Conservation (phyloP, 2,329 filamentous ascomycete species). For the Penicillium aurantiogriseum region DNA sequence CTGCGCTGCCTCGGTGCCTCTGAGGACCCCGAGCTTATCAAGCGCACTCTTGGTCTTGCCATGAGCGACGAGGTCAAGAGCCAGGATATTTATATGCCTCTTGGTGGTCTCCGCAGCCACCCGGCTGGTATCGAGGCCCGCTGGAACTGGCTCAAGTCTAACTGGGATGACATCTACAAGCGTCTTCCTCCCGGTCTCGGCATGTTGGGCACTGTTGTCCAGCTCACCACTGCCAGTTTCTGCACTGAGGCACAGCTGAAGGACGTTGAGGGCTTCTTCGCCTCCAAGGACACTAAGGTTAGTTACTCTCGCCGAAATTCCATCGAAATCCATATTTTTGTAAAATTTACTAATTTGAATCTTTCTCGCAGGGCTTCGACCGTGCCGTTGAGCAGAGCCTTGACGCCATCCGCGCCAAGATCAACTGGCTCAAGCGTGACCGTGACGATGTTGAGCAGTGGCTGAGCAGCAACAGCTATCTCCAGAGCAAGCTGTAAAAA, state of each 20-base stretch:
- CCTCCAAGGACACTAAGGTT: conserved; percentile 73
- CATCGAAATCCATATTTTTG: background rate
- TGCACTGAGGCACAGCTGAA: conserved; percentile 72
- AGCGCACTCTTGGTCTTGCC: conserved; percentile 73
- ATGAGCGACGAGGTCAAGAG: conserved; percentile 82
- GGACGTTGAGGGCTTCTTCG: conserved; percentile 78
- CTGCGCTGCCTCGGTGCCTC: conserved; percentile 79
- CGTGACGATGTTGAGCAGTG: conserved; percentile 71
- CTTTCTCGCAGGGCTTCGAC: conserved; percentile 63
- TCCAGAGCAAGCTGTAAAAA: conserved; percentile 39
- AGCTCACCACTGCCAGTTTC: conserved; percentile 78
- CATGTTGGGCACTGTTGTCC: conserved; percentile 81
- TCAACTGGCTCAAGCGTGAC: conserved; percentile 76
- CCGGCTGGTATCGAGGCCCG: conserved; percentile 74
- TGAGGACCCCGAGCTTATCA: conserved; percentile 73
- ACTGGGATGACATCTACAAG: conserved; percentile 82
- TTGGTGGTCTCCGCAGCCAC: conserved; percentile 74
- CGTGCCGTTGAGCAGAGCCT: conserved; percentile 85
- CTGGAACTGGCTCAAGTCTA: conserved; percentile 78
- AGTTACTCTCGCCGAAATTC: background rate
- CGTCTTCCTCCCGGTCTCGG: conserved; percentile 81
- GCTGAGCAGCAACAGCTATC: conserved; percentile 66
- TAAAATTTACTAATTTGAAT: conserved; percentile 15
- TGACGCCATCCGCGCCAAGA: conserved; percentile 81
- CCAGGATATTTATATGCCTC: conserved; percentile 89